Evolutionary conservation across 352 stramenopile species (phyloP).

Genomic region (Globisporangium solare): DNA sequence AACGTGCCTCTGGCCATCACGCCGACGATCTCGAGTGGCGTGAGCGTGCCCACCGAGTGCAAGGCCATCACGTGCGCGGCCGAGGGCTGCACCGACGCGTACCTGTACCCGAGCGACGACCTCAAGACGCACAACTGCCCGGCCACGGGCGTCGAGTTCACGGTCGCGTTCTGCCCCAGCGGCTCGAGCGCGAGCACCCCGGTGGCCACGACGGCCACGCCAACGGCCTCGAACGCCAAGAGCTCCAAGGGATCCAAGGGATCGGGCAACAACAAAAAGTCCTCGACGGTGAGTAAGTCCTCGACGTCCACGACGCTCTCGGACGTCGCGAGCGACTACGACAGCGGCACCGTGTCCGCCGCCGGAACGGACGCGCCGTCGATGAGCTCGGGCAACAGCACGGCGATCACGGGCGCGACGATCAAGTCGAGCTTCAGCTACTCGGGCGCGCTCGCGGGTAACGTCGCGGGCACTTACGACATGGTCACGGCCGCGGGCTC

Average conservation of each 20-base stretch:
- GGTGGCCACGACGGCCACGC: not conserved
- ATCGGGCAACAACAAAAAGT: no score
- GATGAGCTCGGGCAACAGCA: slow-evolving; percentile 36
- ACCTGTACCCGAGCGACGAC: slow-evolving; percentile 57
- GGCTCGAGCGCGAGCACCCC: slow-evolving; percentile 11
- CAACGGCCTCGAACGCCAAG: not conserved
- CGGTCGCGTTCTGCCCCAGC: slow-evolving; percentile 53
- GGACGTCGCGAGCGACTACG: not conserved
- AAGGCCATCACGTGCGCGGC: slow-evolving; percentile 24
- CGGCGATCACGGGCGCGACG: slow-evolving; percentile 30
- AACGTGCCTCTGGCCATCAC: slow-evolving; percentile 50
- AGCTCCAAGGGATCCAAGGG: not conserved
- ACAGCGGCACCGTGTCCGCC: slow-evolving; percentile 3
- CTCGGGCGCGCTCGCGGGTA: slow-evolving; percentile 41
- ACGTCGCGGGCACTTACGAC: slow-evolving; percentile 40
- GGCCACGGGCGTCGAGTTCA: slow-evolving; percentile 23
- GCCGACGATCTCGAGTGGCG: slow-evolving; percentile 15
- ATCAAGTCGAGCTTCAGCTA: slow-evolving; percentile 53
- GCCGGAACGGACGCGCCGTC: slow-evolving; percentile 27
- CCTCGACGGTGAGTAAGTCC: not conserved
- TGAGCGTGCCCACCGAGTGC: slow-evolving; percentile 19
- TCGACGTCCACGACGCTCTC: slow-evolving; percentile 3
- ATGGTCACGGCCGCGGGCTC: slow-evolving; percentile 31
- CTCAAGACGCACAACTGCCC: slow-evolving; percentile 65
- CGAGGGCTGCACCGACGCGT: slow-evolving; percentile 47